These are phyloP conservation scores for Diatrype stigma DNA, from an alignment of 2,329 filamentous ascomycete genomes.

Conservation along the genomic window DNA sequence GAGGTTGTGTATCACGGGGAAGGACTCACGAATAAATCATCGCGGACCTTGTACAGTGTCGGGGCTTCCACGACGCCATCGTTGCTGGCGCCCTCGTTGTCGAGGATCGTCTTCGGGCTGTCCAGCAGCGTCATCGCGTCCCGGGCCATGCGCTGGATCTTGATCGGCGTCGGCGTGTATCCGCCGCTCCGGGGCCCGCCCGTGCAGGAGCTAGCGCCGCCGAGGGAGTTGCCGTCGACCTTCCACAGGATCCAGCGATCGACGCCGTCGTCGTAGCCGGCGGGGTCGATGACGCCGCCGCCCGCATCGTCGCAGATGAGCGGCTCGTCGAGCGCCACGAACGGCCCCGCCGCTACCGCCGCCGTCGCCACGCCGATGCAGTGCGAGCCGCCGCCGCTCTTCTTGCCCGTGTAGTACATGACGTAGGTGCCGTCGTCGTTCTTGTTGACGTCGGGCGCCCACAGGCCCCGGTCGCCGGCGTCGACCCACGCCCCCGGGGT, in stretches of 20 bases:
- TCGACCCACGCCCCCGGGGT: constrained; percentile 25
- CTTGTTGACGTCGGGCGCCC: constrained; percentile 29
- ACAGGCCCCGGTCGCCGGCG: constrained; percentile 17
- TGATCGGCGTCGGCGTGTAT: constrained; percentile 26
- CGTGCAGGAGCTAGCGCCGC: constrained; percentile 26
- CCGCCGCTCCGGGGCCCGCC: constrained; percentile 17
- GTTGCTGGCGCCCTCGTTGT: constrained; percentile 24
- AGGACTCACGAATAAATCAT: constrained; percentile 18
- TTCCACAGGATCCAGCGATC: constrained; percentile 29
- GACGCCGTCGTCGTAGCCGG: constrained; percentile 26
- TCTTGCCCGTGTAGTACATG: constrained; percentile 28
- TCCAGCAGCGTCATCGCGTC: constrained; percentile 23
- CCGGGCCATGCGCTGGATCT: constrained; percentile 24
- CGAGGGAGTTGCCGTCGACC: constrained; percentile 28
- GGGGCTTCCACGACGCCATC: constrained; percentile 28
- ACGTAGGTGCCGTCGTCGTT: constrained; percentile 26
- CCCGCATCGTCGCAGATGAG: constrained; percentile 24
- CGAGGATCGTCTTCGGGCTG: constrained; percentile 21
- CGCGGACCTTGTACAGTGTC: constrained; percentile 22
- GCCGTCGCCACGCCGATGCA: constrained; percentile 28
- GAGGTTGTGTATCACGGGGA: neutral
- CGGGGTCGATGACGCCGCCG: constrained; percentile 27
- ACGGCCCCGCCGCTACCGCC: constrained; percentile 21
- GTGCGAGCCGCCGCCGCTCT: constrained; percentile 23
- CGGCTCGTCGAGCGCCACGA: constrained; percentile 16